These are phyloP conservation scores for Lathyrus oleraceus DNA, from an alignment of 306 rosid species.

Conservation along the genomic window DNA sequence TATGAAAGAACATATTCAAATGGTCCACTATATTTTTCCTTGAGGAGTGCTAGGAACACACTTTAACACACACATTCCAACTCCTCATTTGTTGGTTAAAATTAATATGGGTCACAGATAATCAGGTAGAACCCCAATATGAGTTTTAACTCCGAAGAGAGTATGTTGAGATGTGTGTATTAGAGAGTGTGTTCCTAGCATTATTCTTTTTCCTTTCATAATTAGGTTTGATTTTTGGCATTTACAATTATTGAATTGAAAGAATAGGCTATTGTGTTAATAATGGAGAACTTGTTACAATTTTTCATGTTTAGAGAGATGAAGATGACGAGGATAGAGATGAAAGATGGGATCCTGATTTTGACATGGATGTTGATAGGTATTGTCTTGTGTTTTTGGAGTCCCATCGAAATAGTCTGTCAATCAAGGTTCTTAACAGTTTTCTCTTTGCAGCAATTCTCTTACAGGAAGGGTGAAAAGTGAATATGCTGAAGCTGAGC, in stretches of 20 bases:
- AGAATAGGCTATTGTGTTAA: neutral
- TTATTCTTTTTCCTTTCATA: neutral
- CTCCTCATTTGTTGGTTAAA: too few relatives aligned
- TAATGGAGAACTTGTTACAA: neutral
- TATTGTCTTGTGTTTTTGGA: conserved; percentile 29
- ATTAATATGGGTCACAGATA: too few relatives aligned
- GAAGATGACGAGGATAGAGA: conserved; percentile 46
- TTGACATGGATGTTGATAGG: conserved; percentile 45
- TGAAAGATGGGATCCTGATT: conserved; percentile 48
- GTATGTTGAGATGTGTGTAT: too few relatives aligned
- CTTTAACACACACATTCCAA: too few relatives aligned
- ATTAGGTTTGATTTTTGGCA: conserved; percentile 14
- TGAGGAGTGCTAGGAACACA: neutral
- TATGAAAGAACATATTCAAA: neutral
- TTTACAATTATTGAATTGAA: conserved; percentile 7
- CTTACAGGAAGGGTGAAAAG: conserved; percentile 43
- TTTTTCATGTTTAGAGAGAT: conserved; percentile 40
- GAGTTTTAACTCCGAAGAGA: too few relatives aligned
- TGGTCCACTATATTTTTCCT: neutral
- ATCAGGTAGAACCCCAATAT: too few relatives aligned
- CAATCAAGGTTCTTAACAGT: conserved; percentile 28
- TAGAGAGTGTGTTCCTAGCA: too few relatives aligned
- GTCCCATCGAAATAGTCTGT: conserved; percentile 15
- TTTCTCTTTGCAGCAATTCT: conserved; percentile 36
- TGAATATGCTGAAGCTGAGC: conserved; percentile 42